Conservation (phyloP, 2,329 filamentous ascomycete species). For the Chaetoscypha palmicola region DNA sequence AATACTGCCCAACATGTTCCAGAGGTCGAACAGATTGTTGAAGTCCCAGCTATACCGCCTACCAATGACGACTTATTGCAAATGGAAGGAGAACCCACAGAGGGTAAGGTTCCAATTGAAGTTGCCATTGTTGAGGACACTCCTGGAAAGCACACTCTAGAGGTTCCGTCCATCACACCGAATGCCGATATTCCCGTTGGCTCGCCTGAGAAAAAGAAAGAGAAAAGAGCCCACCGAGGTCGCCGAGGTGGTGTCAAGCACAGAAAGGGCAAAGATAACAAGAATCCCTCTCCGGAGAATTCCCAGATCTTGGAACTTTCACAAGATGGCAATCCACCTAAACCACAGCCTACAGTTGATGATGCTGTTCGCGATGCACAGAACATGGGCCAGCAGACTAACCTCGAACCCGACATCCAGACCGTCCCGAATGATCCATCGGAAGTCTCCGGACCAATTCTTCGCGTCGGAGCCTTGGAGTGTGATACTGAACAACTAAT, state of each 20-base stretch:
- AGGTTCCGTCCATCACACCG: neutral
- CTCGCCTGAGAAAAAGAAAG: slow-evolving; percentile 39
- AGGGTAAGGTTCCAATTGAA: neutral
- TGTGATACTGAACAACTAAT: slow-evolving; percentile 58
- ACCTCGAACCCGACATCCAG: slow-evolving; percentile 55
- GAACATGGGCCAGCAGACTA: slow-evolving; percentile 45
- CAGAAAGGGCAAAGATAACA: slow-evolving; percentile 47
- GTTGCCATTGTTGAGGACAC: neutral
- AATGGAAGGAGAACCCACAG: neutral
- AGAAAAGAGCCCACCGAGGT: slow-evolving; percentile 64
- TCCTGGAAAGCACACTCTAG: slow-evolving; percentile 19
- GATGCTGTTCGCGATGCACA: slow-evolving; percentile 53
- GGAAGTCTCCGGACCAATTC: slow-evolving; percentile 51
- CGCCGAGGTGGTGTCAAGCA: slow-evolving; percentile 66
- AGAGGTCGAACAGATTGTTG: slow-evolving; percentile 2
- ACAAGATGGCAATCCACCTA: slow-evolving; percentile 35
- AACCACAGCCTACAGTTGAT: slow-evolving; percentile 44
- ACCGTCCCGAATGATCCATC: slow-evolving; percentile 51
- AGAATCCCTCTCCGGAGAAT: slow-evolving; percentile 17
- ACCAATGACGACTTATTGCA: slow-evolving; percentile 6
- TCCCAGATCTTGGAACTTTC: slow-evolving; percentile 8
- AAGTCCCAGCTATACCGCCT: slow-evolving; percentile 2
- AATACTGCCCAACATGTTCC: slow-evolving; percentile 6
- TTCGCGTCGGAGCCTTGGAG: slow-evolving; percentile 57
- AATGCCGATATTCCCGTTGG: slow-evolving; percentile 21